Evolutionary conservation across 2,329 filamentous ascomycete species (phyloP).

Genomic region (Verticillium isaacii): DNA sequence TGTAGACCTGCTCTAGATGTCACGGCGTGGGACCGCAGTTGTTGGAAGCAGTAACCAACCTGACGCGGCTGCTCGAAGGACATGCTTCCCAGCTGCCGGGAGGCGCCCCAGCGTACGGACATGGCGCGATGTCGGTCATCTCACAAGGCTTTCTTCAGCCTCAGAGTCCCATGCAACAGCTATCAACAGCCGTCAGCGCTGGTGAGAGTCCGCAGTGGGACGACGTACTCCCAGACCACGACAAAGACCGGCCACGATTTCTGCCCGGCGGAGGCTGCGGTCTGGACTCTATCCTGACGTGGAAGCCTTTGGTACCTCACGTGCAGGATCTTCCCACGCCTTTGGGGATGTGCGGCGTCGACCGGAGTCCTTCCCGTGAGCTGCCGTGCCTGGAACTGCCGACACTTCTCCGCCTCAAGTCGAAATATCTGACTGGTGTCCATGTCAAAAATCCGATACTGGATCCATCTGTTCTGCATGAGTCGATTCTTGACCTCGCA

Average conservation of each 20-base stretch:
- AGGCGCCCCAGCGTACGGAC: too few species aligned
- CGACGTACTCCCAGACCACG: too few species aligned
- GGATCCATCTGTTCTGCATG: constrained; percentile 4
- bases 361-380: constrained; percentile 7
- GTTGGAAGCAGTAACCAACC: background rate
- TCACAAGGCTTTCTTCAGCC: too few species aligned
- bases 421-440: constrained; percentile 8
- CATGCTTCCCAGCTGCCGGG: background rate
- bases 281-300: constrained; percentile 11
- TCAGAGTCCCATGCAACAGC: too few species aligned
- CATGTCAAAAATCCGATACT: constrained; percentile 10
- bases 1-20: too few species aligned
- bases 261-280: background rate
- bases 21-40: too few species aligned
- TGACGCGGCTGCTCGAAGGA: constrained; percentile 14
- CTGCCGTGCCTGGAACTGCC: constrained; percentile 9
- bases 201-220: too few species aligned
- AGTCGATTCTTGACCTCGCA: constrained; percentile 9
- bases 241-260: too few species aligned
- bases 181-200: too few species aligned
- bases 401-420: constrained; percentile 6
- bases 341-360: constrained; percentile 6
- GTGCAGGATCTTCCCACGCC: constrained; percentile 9
- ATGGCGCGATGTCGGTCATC: too few species aligned
- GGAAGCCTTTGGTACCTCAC: background rate